Conservation (phyloP, 805 yeast genomes). For the Ogataea nakhonphanomensis region DNA sequence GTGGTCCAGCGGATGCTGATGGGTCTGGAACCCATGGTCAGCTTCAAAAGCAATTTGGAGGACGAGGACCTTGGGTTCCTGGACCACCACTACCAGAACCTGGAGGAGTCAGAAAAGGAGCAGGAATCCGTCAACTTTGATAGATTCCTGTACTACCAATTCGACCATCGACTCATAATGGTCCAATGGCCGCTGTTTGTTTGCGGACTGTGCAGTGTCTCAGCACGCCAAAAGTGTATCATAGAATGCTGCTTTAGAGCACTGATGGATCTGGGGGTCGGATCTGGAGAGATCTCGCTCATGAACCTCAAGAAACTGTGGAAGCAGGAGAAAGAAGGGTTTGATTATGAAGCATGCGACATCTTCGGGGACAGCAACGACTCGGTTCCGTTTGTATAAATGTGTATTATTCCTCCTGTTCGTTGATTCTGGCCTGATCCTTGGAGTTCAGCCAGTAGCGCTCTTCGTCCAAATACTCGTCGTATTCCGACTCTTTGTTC, state of each 20-base stretch:
- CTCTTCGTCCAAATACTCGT: slow-evolving; percentile 34
- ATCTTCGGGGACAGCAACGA: slow-evolving; percentile 32
- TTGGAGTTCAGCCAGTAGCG: slow-evolving; percentile 37
- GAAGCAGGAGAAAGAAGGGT: slow-evolving; percentile 28
- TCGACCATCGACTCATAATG: slow-evolving; percentile 36
- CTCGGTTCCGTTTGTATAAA: slow-evolving; percentile 34
- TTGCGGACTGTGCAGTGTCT: slow-evolving; percentile 33
- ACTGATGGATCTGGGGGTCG: slow-evolving; percentile 33
- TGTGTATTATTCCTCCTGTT: slow-evolving; percentile 26
- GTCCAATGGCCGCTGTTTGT: slow-evolving; percentile 37
- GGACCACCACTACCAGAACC: slow-evolving; percentile 17
- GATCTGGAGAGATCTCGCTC: slow-evolving; percentile 35
- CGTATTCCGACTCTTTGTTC: slow-evolving; percentile 34
- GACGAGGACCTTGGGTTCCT: slow-evolving; percentile 18
- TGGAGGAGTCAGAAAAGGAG: neutral
- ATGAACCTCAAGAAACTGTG: slow-evolving; percentile 31
- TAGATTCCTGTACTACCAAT: slow-evolving; percentile 29
- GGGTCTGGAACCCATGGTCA: slow-evolving; percentile 27
- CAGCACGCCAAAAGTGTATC: slow-evolving; percentile 29
- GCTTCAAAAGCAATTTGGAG: slow-evolving; percentile 17
- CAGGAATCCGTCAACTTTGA: slow-evolving; percentile 24
- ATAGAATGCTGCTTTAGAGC: slow-evolving; percentile 36
- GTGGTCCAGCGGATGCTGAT: slow-evolving; percentile 30
- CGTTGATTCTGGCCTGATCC: slow-evolving; percentile 38
- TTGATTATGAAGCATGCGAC: slow-evolving; percentile 25